Base-by-base conservation (phyloP, 163 green algal species). In the Scenedesmus sp. region DNA sequence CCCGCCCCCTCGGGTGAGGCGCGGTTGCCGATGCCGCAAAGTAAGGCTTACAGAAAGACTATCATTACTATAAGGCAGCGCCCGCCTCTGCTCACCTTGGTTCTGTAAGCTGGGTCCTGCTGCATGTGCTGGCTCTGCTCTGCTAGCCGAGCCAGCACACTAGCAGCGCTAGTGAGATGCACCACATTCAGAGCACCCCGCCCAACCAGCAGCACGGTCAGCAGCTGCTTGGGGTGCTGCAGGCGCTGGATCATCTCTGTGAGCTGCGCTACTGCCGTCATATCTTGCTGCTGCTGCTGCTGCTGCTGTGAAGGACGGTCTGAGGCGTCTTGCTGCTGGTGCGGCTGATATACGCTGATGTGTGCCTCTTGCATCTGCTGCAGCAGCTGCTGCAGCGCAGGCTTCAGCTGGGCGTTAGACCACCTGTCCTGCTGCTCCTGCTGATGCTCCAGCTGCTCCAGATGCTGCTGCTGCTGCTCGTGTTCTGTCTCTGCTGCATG, bases 141-240 rank as follows among this genome's bases (percentile, higher is more conserved):
- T 20, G 55, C 89, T 55, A 92, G 57, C 64, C 89, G 74, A 66
- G 59, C 13, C 54, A 92, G 82, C 12, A 52, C 82, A 2, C 76
- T 52, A n/a, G 89, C 89, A 23, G 82, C 89, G 76, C 82, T 18
- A 18, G 89, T 92, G 10, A 86, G n/a, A 26, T 92, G 89, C 54
- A 88, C 64, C 9, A 46, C 34, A 52, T 89, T 88, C 10, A 92
- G 82, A 1, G 8, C 64, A 9, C 52, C 70, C 18, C 57, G 59
- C 6, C 23, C 55, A 13, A 12, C 57, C 57, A 86, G 20, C 64
- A 91, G 87, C 55, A 91, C 46, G 1, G 34, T 70, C 57, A 91
- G 74, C 57, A 91, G 76, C 74, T 77, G 26, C 73, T 76, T 57
- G 2, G 87, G 87, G 8, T 86, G 73, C 16, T 15, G 15, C n/a